Base-by-base conservation (phyloP, 352 stramenopile genomes). In the Phytophthora crassamura region DNA sequence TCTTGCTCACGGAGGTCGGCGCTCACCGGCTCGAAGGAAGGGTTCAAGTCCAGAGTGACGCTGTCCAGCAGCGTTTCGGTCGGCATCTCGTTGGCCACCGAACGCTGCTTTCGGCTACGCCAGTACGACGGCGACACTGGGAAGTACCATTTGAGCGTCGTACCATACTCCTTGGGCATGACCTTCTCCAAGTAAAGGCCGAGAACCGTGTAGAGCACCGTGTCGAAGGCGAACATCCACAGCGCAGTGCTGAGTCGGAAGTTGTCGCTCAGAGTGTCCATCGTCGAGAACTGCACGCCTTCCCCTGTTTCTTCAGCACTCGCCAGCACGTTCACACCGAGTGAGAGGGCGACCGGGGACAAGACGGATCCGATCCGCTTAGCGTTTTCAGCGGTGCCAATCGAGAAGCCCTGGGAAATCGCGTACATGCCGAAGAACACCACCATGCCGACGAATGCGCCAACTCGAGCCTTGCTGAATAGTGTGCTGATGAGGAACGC, bases 151-250 rank as follows among this genome's bases (percentile, higher is more conserved):
- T n/a, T n/a, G n/a, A n/a, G n/a, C n/a, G n/a, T n/a, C n/a, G n/a
- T n/a, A 97, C 84, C 89, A 98, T 94, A 98, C 58, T 97, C 85
- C 52, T 88, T 94, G 0, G 95, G 95, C n/a, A 98, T 72, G 5
- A 97, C 89, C 50, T 91, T 80, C 30, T 96, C 90, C 11, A 98
- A 78, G 67, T 98, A 98, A 47, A 88, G 64, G 0, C 84, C 94
- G 0, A 98, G 60, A 5, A 97, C 2, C 14, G 81, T 91, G 75
- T 98, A 98, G 8, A 98, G 34, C 12, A 97, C 40, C 2, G 83
- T 74, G 48, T 98, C 94, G 2, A 97, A 15, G 1, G 87, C 43
- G 43, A 98, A 82, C 62, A 97, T 88, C 25, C 46, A 42, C 2
- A 98, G 40, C 1, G 75, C 63, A 0, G 72, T 78, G 12, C 46